phyloP scores from a whole-genome alignment of 139 green algal genomes.

The Chlamydomonas sp. region DNA sequence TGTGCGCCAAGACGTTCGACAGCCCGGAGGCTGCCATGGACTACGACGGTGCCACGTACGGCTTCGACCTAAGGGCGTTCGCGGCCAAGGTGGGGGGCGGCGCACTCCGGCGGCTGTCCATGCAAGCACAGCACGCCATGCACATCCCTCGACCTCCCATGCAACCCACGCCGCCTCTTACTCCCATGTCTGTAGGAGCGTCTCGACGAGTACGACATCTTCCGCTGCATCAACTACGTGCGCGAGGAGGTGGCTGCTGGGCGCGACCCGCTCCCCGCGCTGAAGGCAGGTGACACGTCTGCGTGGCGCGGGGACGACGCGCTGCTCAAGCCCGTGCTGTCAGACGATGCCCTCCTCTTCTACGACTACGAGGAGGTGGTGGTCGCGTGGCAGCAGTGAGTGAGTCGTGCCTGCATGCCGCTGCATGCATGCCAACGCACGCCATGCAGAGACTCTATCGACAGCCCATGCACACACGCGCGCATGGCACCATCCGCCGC shows the following conservation, averaged over 20 bases:
- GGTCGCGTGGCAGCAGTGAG: not conserved
- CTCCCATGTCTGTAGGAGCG: no score
- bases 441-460: no score
- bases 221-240: constrained; percentile 80
- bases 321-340: constrained; percentile 54
- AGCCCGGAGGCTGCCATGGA: constrained; percentile 50
- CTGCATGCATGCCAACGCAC: no score
- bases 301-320: constrained; percentile 50
- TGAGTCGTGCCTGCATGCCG: not conserved
- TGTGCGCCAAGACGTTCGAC: constrained; percentile 36
- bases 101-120: no score
- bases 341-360: constrained; percentile 69
- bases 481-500: no score
- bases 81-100: no score
- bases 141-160: no score
- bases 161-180: no score
- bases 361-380: constrained; percentile 61
- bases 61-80: constrained; percentile 61
- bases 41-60: constrained; percentile 46
- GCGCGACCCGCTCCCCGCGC: constrained; percentile 31
- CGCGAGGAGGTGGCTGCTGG: constrained; percentile 41
- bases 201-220: constrained; percentile 66
- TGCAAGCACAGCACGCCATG: no score
- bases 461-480: not conserved
- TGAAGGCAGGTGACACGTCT: constrained; percentile 18